These are phyloP conservation scores for Populus hybrid DNA, from an alignment of 441 rosid species.

Conservation along the genomic window DNA sequence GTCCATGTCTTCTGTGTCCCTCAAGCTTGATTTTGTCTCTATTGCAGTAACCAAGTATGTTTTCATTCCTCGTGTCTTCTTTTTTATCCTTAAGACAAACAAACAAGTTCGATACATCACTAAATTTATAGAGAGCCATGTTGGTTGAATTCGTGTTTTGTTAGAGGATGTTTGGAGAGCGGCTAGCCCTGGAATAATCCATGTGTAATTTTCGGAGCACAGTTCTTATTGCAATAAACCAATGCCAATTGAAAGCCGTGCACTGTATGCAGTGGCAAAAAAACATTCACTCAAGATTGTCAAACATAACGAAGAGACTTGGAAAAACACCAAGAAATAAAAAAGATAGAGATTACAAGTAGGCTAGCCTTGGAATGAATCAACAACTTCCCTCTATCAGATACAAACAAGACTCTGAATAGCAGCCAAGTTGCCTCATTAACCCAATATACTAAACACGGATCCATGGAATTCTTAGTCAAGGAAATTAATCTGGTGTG, in stretches of 20 bases:
- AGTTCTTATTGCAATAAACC: too few species aligned
- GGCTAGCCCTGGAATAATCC: too few species aligned
- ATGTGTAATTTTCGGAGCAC: too few species aligned
- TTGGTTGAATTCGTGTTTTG: too few species aligned
- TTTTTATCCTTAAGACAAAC: too few species aligned
- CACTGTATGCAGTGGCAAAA: background rate
- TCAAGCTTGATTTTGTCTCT: too few species aligned
- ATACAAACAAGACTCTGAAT: background rate
- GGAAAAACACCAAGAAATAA: background rate
- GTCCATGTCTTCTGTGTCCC: too few species aligned
- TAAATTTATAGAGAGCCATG: too few species aligned
- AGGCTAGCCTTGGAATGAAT: background rate
- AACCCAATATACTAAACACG: background rate
- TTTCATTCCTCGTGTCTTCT: too few species aligned
- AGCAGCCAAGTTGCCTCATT: slow-evolving; percentile 16
- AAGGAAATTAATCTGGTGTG: slow-evolving; percentile 23
- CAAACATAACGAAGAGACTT: background rate
- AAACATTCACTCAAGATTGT: slow-evolving; percentile 10
- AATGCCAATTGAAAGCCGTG: background rate
- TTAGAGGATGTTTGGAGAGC: too few species aligned
- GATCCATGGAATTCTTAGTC: slow-evolving; percentile 5
- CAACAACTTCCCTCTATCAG: background rate
- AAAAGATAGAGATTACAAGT: background rate
- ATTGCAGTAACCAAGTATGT: too few species aligned
- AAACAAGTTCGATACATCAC: too few species aligned